phyloP scores from a whole-genome alignment of 805 yeast species.

The Yarrowia bubula region DNA sequence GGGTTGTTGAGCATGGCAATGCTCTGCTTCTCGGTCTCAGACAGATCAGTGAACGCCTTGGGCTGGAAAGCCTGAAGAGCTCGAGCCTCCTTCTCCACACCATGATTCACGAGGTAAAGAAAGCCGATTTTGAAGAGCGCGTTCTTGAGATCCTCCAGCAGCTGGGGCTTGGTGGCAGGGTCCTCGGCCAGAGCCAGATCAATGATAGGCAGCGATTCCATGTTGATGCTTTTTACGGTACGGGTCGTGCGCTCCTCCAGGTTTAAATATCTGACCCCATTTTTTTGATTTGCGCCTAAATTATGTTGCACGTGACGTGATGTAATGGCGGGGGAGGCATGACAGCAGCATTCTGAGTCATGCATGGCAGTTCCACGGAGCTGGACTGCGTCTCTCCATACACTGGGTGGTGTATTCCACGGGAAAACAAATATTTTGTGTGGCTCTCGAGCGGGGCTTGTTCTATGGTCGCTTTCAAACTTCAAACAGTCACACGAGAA shows the following conservation, averaged over 20 bases:
- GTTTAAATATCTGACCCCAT: not conserved
- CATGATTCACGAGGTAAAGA: constrained; percentile 50
- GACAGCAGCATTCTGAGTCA: not conserved
- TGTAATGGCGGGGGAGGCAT: constrained; percentile 2
- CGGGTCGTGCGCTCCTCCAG: too few relatives aligned
- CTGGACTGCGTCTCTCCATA: not conserved
- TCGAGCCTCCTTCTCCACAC: constrained; percentile 43
- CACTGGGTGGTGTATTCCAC: not conserved
- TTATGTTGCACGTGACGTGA: not conserved
- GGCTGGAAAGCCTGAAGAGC: constrained; percentile 44
- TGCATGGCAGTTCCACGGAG: not conserved
- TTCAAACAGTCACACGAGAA: too few relatives aligned
- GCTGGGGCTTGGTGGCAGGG: constrained; percentile 45
- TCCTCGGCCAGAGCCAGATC: constrained; percentile 47
- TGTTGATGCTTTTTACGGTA: too few relatives aligned
- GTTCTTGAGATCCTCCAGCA: constrained; percentile 42
- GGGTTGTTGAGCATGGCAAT: constrained; percentile 56
- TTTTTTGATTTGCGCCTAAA: constrained; percentile 1
- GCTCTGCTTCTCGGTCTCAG: constrained; percentile 46
- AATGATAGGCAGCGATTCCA: constrained; percentile 37
- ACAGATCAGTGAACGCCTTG: constrained; percentile 47
- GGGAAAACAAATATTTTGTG: not conserved
- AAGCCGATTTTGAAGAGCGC: constrained; percentile 60
- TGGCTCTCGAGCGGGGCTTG: too few relatives aligned
- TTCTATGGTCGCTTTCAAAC: too few relatives aligned